A percentile compares a stretch with the other conserved stretches of the same genome.
Evolutionary conservation across 257 asterid species (phyloP).

Genomic region (Jacaranda mimosifolia): DNA sequence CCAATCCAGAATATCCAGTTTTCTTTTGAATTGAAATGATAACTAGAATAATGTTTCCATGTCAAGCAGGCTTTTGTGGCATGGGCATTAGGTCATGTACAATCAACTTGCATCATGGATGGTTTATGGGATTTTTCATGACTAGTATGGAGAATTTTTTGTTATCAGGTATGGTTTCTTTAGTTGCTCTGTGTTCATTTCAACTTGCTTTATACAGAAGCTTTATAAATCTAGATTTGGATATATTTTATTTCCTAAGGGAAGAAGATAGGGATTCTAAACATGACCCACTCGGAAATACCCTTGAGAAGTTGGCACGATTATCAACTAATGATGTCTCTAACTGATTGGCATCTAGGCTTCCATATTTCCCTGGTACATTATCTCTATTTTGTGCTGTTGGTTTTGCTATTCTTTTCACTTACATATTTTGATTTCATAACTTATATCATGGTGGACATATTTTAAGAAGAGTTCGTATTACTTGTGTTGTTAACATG

Average conservation of each 20-base stretch:
- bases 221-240: slow-evolving; percentile 33
- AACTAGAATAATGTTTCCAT: slow-evolving; percentile 30
- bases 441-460: neutral
- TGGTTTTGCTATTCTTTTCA: no score
- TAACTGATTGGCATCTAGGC: slow-evolving; percentile 94
- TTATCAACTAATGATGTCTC: slow-evolving; percentile 72
- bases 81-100: slow-evolving; percentile 98
- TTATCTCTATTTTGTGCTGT: slow-evolving; percentile 29
- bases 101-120: slow-evolving; percentile 96
- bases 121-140: slow-evolving; percentile 97
- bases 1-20: slow-evolving; percentile 9
- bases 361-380: slow-evolving; percentile 90
- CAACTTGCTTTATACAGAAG: slow-evolving; percentile 14
- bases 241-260: slow-evolving; percentile 48
- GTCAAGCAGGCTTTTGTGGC: slow-evolving; percentile 90
- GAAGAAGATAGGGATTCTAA: slow-evolving; percentile 83
- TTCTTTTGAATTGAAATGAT: slow-evolving; percentile 33
- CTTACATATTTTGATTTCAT: slow-evolving; percentile 20
- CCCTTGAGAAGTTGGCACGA: slow-evolving; percentile 72
- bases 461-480: slow-evolving; percentile 3
- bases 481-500: slow-evolving; percentile 14
- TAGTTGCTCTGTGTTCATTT: slow-evolving; percentile 28
- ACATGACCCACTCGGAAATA: slow-evolving; percentile 59
- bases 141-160: slow-evolving; percentile 89
- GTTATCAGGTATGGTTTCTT: slow-evolving; percentile 65